These are phyloP conservation scores for Talaromyces thailandensis DNA, from an alignment of 495 filamentous ascomycete genomes.

Conservation along the genomic window DNA sequence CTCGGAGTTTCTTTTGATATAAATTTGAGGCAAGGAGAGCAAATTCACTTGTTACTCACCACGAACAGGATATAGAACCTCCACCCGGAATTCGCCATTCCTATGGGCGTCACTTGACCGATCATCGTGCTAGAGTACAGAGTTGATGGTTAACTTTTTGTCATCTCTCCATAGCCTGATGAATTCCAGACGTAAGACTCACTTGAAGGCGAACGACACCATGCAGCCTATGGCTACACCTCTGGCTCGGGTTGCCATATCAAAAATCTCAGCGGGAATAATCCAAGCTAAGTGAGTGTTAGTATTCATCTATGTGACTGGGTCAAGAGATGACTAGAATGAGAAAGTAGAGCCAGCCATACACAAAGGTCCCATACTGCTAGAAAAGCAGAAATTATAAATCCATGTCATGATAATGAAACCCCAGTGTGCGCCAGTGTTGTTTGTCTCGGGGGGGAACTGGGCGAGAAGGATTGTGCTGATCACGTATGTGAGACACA, in stretches of 20 bases:
- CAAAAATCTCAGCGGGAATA: conserved; percentile 55
- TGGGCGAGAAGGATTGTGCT: conserved; percentile 25
- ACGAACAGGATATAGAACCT: conserved; percentile 43
- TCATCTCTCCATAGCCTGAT: no score
- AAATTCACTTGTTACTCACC: conserved; percentile 10
- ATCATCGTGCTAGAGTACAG: conserved; percentile 39
- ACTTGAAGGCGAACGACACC: conserved; percentile 51
- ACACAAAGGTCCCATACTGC: conserved; percentile 13
- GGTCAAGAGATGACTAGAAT: not conserved
- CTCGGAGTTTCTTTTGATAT: no score
- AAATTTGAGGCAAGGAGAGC: no score
- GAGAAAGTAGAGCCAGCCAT: not conserved
- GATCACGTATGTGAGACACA: conserved; percentile 36
- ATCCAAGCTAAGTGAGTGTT: conserved; percentile 42
- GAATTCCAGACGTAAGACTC: not conserved
- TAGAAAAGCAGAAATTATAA: conserved; percentile 46
- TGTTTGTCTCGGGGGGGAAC: conserved; percentile 37
- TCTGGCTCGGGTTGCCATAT: conserved; percentile 49
- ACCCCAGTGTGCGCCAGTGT: conserved; percentile 43
- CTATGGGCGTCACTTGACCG: conserved; percentile 46
- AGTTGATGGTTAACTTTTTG: not conserved
- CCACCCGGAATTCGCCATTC: conserved; percentile 35
- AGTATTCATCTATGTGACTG: conserved; percentile 6
- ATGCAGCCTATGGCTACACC: conserved; percentile 52
- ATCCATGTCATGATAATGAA: conserved; percentile 54